phyloP scores from a whole-genome alignment of 2,329 filamentous ascomycete species.

The Gyromitra esculenta region DNA sequence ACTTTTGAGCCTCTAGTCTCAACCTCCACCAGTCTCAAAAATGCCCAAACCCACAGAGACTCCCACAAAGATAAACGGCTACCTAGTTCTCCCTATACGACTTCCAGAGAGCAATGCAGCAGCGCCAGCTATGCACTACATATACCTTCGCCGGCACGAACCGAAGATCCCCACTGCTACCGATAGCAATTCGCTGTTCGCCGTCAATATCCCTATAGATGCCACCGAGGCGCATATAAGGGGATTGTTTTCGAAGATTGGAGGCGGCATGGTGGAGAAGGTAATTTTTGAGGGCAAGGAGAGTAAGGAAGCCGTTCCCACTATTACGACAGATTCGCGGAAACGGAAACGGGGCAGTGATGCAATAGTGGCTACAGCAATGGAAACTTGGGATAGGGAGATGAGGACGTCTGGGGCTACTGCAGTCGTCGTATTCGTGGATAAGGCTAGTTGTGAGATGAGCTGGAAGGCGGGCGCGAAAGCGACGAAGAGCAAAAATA shows the following conservation, averaged over 20 bases:
- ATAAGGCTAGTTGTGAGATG: slow-evolving; percentile 78
- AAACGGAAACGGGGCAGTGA: slow-evolving; percentile 67
- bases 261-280: slow-evolving; percentile 79
- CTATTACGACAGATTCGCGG: slow-evolving; percentile 36
- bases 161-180: slow-evolving; percentile 79
- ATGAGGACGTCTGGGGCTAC: slow-evolving; percentile 78
- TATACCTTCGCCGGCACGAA: slow-evolving; percentile 85
- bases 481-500: slow-evolving; percentile 68
- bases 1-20: slow-evolving; percentile 41
- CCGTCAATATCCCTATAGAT: slow-evolving; percentile 89
- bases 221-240: slow-evolving; percentile 81
- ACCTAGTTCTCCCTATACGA: slow-evolving; percentile 53
- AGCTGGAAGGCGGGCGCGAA: slow-evolving; percentile 79
- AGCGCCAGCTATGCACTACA: slow-evolving; percentile 69
- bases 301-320: slow-evolving; percentile 58
- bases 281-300: slow-evolving; percentile 77
- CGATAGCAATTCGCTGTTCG: slow-evolving; percentile 82
- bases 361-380: slow-evolving; percentile 71
- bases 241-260: slow-evolving; percentile 78
- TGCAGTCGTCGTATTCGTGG: slow-evolving; percentile 83
- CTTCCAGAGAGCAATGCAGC: slow-evolving; percentile 23
- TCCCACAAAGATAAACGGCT: slow-evolving; percentile 42
- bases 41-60: slow-evolving; percentile 28
- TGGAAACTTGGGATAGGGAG: slow-evolving; percentile 76
- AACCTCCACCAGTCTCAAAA: slow-evolving; percentile 26